Evolutionary conservation across 2,329 filamentous ascomycete species (phyloP).

Genomic region (Graphilbum sp.): DNA sequence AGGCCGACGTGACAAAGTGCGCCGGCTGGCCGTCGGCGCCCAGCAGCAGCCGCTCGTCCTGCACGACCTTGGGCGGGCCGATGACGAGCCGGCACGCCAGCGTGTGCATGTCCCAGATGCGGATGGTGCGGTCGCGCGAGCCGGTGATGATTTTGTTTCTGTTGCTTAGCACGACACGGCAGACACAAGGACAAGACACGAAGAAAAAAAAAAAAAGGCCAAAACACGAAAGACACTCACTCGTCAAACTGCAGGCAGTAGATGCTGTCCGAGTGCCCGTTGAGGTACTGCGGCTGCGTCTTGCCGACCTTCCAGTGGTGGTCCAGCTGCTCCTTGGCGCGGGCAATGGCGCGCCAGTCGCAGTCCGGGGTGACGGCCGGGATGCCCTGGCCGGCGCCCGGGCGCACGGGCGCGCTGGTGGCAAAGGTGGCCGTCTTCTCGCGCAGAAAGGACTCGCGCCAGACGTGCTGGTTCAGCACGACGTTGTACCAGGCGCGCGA

Average conservation of each 20-base stretch:
- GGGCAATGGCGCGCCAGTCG: slow-evolving; percentile 77
- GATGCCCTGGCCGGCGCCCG: slow-evolving; percentile 40
- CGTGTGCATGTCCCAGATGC: slow-evolving; percentile 88
- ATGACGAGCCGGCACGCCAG: slow-evolving; percentile 76
- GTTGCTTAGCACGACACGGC: slow-evolving; percentile 3
- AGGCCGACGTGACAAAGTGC: slow-evolving; percentile 33
- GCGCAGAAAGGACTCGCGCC: slow-evolving; percentile 45
- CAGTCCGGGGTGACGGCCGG: slow-evolving; percentile 41
- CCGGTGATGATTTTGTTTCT: slow-evolving; percentile 93
- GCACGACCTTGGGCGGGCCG: slow-evolving; percentile 53
- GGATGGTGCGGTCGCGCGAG: slow-evolving; percentile 86
- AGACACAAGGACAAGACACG: not conserved
- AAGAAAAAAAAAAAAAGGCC: slow-evolving; percentile 6
- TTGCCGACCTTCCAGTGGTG: slow-evolving; percentile 64
- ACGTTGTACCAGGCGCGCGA: slow-evolving; percentile 32
- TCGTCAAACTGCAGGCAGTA: slow-evolving; percentile 98
- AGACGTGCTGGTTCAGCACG: slow-evolving; percentile 38
- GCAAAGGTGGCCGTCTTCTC: slow-evolving; percentile 46
- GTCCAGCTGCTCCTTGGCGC: slow-evolving; percentile 59
- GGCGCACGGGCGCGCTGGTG: slow-evolving; percentile 32
- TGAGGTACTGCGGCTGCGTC: slow-evolving; percentile 72
- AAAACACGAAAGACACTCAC: slow-evolving; percentile 34
- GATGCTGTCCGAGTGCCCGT: slow-evolving; percentile 88
- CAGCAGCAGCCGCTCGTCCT: slow-evolving; percentile 31
- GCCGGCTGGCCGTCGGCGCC: slow-evolving; percentile 32